Conservation (phyloP, 441 rosid genomes). For the Adansonia madagascariensis region DNA sequence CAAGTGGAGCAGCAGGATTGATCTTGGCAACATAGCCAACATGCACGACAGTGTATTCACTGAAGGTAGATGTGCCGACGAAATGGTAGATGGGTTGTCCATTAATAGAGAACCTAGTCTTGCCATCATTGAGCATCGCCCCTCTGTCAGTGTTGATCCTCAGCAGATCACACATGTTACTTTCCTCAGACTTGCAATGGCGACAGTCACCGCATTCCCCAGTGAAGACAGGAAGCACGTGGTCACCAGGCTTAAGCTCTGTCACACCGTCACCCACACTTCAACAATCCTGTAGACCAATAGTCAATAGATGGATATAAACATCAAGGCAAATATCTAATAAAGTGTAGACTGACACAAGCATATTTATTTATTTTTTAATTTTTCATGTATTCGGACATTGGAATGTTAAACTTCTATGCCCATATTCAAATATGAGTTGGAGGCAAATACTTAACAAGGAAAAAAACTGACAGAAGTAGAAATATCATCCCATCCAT, state of each 20-base stretch:
- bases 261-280: slow-evolving; percentile 62
- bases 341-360: too few species aligned
- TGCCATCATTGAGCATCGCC: slow-evolving; percentile 53
- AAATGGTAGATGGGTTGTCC: slow-evolving; percentile 60
- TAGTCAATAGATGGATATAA: too few species aligned
- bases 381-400: too few species aligned
- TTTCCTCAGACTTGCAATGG: slow-evolving; percentile 59
- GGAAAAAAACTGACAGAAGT: not conserved
- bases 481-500: not conserved
- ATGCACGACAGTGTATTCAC: slow-evolving; percentile 62
- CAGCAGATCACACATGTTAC: slow-evolving; percentile 58
- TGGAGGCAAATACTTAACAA: too few species aligned
- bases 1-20: slow-evolving; percentile 58
- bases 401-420: too few species aligned
- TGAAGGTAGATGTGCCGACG: slow-evolving; percentile 58
- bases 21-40: slow-evolving; percentile 60
- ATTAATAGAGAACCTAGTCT: slow-evolving; percentile 53
- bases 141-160: slow-evolving; percentile 63
- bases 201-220: slow-evolving; percentile 58
- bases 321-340: too few species aligned
- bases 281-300: slow-evolving; percentile 48
- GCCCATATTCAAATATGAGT: too few species aligned
- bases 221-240: slow-evolving; percentile 64
- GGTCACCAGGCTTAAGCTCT: slow-evolving; percentile 57
- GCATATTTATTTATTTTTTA: too few species aligned